A percentile compares a stretch with the other conserved stretches of the same genome.
Evolutionary conservation across 371 early-diverging fungal species (phyloP).

Genomic region (Mucor lusitanicus): DNA sequence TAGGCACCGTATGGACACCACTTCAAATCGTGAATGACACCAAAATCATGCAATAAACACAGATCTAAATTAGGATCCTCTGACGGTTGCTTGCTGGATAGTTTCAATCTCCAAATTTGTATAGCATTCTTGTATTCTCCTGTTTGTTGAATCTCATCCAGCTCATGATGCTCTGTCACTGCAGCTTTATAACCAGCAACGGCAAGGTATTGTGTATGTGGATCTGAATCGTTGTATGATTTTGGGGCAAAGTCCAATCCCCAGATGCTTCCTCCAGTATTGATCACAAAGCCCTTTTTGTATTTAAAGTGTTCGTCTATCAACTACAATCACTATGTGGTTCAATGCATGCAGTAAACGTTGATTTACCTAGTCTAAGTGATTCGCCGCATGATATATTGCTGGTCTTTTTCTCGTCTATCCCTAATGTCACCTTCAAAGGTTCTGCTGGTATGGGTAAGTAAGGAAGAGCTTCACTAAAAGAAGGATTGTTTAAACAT

Average conservation of each 20-base stretch:
- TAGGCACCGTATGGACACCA: conserved; percentile 56
- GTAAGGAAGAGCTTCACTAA: conserved; percentile 23
- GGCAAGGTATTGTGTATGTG: conserved; percentile 53
- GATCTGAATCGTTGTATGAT: conserved; percentile 10
- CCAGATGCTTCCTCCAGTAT: conserved; percentile 62
- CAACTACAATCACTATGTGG: background rate
- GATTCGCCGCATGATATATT: conserved; percentile 5
- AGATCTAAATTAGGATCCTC: conserved; percentile 44
- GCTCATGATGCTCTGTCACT: conserved; percentile 37
- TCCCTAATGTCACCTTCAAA: conserved; percentile 14
- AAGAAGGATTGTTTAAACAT: background rate
- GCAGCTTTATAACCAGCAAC: conserved; percentile 54
- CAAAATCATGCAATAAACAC: conserved; percentile 54
- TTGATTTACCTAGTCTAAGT: conserved; percentile 11
- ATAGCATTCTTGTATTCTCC: conserved; percentile 34
- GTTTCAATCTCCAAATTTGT: conserved; percentile 56
- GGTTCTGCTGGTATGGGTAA: conserved; percentile 8
- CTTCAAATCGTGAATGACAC: conserved; percentile 48
- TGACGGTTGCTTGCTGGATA: background rate
- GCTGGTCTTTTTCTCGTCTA: background rate
- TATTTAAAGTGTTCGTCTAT: conserved; percentile 18
- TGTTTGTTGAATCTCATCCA: conserved; percentile 35
- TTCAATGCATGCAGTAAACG: background rate
- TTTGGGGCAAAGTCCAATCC: conserved; percentile 59
- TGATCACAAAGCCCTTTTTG: conserved; percentile 37